Evolutionary conservation across 306 rosid genomes (phyloP).

Genomic region (Vigna radiata): DNA sequence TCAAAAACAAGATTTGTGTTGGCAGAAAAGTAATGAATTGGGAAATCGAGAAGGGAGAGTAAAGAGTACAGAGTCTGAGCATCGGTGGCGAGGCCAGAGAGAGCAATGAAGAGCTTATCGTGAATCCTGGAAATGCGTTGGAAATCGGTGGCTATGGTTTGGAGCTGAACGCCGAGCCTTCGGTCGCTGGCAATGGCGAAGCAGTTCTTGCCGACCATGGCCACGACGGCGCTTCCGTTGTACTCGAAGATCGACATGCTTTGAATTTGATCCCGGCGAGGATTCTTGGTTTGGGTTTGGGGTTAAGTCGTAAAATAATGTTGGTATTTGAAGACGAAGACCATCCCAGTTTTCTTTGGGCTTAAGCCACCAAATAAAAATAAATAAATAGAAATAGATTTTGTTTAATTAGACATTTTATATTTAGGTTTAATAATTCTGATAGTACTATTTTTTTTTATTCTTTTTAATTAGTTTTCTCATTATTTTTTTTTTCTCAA

Average conservation of each 20-base stretch:
- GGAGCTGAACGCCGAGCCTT: conserved; percentile 96
- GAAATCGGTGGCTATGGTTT: conserved; percentile 94
- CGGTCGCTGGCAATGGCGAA: conserved; percentile 98
- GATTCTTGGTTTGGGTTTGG: neutral
- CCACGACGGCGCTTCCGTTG: conserved; percentile 93
- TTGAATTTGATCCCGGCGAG: neutral
- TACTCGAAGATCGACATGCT: conserved; percentile 88
- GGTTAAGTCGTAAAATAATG: neutral
- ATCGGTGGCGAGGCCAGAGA: conserved; percentile 94
- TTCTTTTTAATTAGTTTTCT: too few species aligned
- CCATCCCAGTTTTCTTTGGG: conserved; percentile 25
- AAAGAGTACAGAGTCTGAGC: conserved; percentile 75
- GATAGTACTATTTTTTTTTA: too few species aligned
- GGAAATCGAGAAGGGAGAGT: neutral
- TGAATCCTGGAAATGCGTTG: conserved; percentile 80
- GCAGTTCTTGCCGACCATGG: conserved; percentile 98
- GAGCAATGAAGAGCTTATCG: conserved; percentile 83
- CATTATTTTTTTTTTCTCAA: too few species aligned
- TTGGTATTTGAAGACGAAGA: neutral
- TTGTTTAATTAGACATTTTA: too few species aligned
- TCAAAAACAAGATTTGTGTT: too few species aligned
- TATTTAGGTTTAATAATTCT: too few species aligned
- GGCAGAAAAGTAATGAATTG: too few species aligned
- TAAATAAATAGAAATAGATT: too few species aligned
- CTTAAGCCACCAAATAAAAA: conserved; percentile 10